Percentiles rank a stretch among this genome's conserved stretches.
These are phyloP conservation scores for Periconia sp. DNA, from an alignment of 2,329 filamentous ascomycete species.

Conservation along the genomic window DNA sequence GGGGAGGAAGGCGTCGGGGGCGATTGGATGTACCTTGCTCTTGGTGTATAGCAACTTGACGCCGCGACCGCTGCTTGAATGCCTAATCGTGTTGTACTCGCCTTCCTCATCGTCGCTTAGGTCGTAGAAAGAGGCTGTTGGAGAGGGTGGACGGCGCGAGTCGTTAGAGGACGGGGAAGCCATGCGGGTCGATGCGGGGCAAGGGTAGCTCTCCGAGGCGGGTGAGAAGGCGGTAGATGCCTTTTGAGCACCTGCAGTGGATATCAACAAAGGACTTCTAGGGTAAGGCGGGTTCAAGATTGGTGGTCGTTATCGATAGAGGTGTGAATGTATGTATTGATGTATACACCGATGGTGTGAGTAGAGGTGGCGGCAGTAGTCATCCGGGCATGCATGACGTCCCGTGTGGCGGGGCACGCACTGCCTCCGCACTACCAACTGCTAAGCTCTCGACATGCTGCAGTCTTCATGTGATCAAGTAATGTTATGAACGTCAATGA, in stretches of 20 bases:
- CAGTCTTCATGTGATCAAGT: neutral
- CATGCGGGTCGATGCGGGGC: slow-evolving; percentile 27
- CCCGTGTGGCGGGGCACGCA: slow-evolving; percentile 1
- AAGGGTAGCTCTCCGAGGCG: neutral
- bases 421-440: too few species aligned
- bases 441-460: neutral
- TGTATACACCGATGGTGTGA: neutral
- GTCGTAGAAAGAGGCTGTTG: slow-evolving; percentile 87
- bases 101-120: slow-evolving; percentile 95
- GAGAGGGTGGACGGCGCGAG: slow-evolving; percentile 60
- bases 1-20: neutral
- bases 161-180: slow-evolving; percentile 22
- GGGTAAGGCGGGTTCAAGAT: neutral
- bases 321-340: neutral
- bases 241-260: neutral
- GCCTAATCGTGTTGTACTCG: slow-evolving; percentile 91
- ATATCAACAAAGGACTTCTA: neutral
- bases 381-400: slow-evolving; percentile 12
- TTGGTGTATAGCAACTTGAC: slow-evolving; percentile 95
- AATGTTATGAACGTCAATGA: neutral
- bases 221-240: neutral
- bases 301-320: neutral
- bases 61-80: slow-evolving; percentile 73
- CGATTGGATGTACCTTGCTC: slow-evolving; percentile 72
- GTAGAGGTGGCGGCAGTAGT: neutral